Base-by-base conservation (phyloP, 257 asterid genomes). In the Paraleonurus japonicus region DNA sequence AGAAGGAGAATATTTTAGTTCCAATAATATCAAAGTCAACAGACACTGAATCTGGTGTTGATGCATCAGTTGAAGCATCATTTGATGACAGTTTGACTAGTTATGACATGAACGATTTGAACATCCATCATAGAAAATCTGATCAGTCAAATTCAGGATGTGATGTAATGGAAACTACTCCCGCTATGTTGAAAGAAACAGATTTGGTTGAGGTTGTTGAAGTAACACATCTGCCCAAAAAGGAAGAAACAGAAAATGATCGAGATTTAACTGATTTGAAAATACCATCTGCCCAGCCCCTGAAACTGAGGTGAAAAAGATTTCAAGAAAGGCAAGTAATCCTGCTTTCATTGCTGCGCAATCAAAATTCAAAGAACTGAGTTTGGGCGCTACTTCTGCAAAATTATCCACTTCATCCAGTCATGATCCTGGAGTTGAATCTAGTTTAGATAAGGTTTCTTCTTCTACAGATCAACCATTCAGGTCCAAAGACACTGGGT, bases 331-430 rank as follows among this genome's bases (percentile, higher is more conserved):
- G 82, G 82, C 88, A 67, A 87, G 89, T 69, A 95, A 88, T 81
- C 95, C 96, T 54, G 82, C 95, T 76, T 92, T 95, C 85, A 64
- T 90, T 70, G 98, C 95, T 33, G 98, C 91, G 6, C 96, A 95
- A 76, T 84, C 99, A 27, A 95, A 87, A 76, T 92, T 92, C 74
- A 87, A 92, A 84, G 98, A 84, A 84, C 81, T 89, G 75, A 80
- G 84, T 75, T 83, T 80, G 47, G 70, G 73, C 28, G 81, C 81
- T 27, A 71, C 80, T 68, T 76, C 89, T 72, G 59, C 82, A 72
- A 88, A 81, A 77, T 24, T 66, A 67, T 20, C 73, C 64, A 53
- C 79, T 72, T 82, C 78, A 50, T 47, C 85, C 54, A 68, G 64
- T 81, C 80, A 75, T 60, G 89, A 80, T 53, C 45, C 78, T 75